A percentile compares a stretch with the other conserved stretches of the same genome.
Conservation (phyloP, 2,329 filamentous ascomycete genomes). For the Penicillium sp. region DNA sequence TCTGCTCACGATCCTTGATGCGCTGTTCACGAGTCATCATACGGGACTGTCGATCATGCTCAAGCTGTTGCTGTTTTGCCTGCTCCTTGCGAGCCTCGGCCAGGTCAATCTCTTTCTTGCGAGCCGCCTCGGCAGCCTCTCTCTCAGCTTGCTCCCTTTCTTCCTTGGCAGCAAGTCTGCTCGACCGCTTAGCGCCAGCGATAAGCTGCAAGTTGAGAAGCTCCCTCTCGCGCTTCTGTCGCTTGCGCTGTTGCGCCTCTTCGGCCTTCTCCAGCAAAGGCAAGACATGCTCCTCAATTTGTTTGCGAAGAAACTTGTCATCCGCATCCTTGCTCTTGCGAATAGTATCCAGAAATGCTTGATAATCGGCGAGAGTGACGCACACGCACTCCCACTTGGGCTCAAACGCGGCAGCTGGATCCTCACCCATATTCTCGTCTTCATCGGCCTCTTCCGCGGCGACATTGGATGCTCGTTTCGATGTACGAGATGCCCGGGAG, state of each 20-base stretch:
- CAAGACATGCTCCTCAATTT: slow-evolving; percentile 71
- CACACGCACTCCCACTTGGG: slow-evolving; percentile 90
- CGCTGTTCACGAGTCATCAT: slow-evolving; percentile 81
- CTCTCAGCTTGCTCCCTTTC: slow-evolving; percentile 74
- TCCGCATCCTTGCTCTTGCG: slow-evolving; percentile 75
- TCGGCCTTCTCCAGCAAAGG: slow-evolving; percentile 77
- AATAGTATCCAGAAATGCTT: slow-evolving; percentile 64
- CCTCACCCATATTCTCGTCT: slow-evolving; percentile 37
- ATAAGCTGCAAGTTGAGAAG: slow-evolving; percentile 76
- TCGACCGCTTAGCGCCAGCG: slow-evolving; percentile 90
- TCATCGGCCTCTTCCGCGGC: slow-evolving; percentile 43
- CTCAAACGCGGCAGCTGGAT: slow-evolving; percentile 40
- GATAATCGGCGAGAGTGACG: slow-evolving; percentile 73
- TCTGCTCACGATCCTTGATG: slow-evolving; percentile 76
- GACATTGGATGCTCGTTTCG: slow-evolving; percentile 58
- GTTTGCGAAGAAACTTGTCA: slow-evolving; percentile 70
- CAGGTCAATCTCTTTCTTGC: slow-evolving; percentile 61
- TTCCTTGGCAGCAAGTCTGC: slow-evolving; percentile 73
- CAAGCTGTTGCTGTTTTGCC: slow-evolving; percentile 58
- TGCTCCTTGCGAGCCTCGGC: slow-evolving; percentile 57
- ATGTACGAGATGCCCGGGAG: slow-evolving; percentile 60
- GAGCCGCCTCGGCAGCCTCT: slow-evolving; percentile 65
- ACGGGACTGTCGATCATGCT: slow-evolving; percentile 71
- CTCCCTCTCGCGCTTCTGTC: slow-evolving; percentile 72
- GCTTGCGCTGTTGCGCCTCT: slow-evolving; percentile 64